A percentile compares a stretch with the other conserved stretches of the same genome.
Conservation (phyloP, 2,329 filamentous ascomycete species). For the Venturia pyrina region DNA sequence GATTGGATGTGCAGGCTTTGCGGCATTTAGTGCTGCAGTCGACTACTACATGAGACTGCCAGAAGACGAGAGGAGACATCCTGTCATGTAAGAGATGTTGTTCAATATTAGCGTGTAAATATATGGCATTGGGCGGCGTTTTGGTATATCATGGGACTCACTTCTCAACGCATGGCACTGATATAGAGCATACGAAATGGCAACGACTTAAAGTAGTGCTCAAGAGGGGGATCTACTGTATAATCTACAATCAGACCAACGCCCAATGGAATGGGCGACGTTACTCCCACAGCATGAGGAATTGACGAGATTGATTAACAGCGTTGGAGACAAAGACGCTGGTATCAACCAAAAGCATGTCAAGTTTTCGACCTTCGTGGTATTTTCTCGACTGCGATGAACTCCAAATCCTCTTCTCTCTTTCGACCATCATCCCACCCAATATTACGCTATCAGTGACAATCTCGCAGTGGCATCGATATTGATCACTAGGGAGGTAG, state of each 20-base stretch:
- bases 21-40: slow-evolving; percentile 84
- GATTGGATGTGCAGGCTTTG: slow-evolving; percentile 85
- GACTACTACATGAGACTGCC: slow-evolving; percentile 67
- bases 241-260: background rate
- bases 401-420: no score
- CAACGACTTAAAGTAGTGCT: background rate
- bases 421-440: no score
- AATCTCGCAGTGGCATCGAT: no score
- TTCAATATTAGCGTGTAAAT: background rate
- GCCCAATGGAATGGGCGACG: no score
- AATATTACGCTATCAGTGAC: no score
- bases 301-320: background rate
- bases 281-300: background rate
- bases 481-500: no score
- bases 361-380: no score
- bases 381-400: no score
- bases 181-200: background rate
- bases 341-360: background rate
- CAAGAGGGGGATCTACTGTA: background rate
- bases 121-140: background rate
- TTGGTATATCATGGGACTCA: slow-evolving; percentile 4
- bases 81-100: slow-evolving; percentile 23
- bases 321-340: background rate
- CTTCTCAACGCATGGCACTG: background rate
- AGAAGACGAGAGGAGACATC: slow-evolving; percentile 30